Conservation (phyloP, 805 yeast species). For the Ogataea wickerhamii region DNA sequence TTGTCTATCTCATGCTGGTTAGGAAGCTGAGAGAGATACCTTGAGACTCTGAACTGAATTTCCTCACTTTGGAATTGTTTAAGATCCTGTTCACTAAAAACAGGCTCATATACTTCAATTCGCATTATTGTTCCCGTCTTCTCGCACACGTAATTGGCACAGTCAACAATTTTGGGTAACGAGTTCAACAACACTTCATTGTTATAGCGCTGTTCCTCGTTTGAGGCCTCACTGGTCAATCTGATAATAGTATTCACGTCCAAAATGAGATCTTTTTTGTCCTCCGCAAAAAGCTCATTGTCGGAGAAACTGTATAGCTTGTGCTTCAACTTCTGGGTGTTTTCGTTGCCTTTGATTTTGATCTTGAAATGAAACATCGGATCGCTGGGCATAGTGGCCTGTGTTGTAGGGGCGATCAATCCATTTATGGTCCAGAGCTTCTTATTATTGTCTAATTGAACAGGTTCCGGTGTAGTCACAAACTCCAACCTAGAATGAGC, state of each 20-base stretch:
- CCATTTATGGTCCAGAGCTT: slow-evolving; percentile 24
- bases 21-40: slow-evolving; percentile 26
- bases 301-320: slow-evolving; percentile 28
- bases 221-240: slow-evolving; percentile 1
- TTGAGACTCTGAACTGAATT: slow-evolving; percentile 50
- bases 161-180: slow-evolving; percentile 39
- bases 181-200: slow-evolving; percentile 17
- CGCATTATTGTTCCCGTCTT: slow-evolving; percentile 46
- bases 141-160: slow-evolving; percentile 45
- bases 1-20: slow-evolving; percentile 6
- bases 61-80: slow-evolving; percentile 43
- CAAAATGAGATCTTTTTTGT: slow-evolving; percentile 21
- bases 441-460: slow-evolving; percentile 8
- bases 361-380: slow-evolving; percentile 28
- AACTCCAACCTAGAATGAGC: slow-evolving; percentile 32
- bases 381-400: slow-evolving; percentile 13
- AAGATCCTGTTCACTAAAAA: slow-evolving; percentile 47
- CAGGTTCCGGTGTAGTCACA: slow-evolving; percentile 16
- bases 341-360: slow-evolving; percentile 24
- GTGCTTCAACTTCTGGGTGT: slow-evolving; percentile 19
- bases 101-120: slow-evolving; percentile 50
- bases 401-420: slow-evolving; percentile 22
- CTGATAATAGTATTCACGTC: slow-evolving; percentile 7
- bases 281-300: slow-evolving; percentile 24
- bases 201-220: slow-evolving; percentile 10